Conservation (phyloP, 768 basidiomycete genomes). For the Russula emetica region DNA sequence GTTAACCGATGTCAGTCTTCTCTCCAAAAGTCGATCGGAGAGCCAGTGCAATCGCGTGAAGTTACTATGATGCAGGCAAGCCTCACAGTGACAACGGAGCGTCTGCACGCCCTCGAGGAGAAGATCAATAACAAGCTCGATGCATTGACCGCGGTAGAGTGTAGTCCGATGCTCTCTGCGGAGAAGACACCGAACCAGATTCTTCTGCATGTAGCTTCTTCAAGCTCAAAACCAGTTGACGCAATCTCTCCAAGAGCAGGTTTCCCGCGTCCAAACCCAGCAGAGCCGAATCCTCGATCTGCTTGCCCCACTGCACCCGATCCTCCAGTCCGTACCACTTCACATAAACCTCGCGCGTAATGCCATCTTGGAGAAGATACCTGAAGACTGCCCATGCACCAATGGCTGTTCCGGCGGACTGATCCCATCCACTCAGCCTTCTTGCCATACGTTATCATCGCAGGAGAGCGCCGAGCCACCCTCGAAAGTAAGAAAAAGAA, state of each 20-base stretch:
- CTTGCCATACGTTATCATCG: background rate
- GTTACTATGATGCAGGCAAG: constrained; percentile 26
- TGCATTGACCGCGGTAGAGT: constrained; percentile 22
- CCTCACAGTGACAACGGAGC: constrained; percentile 21
- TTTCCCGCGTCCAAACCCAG: constrained; percentile 43
- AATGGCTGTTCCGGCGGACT: background rate
- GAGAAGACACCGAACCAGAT: background rate
- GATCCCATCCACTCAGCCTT: background rate
- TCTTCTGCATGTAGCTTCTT: constrained; percentile 13
- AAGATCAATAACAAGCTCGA: constrained; percentile 29
- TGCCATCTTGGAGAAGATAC: constrained; percentile 30
- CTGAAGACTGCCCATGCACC: constrained; percentile 12
- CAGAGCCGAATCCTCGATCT: constrained; percentile 52
- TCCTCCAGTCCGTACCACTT: constrained; percentile 54
- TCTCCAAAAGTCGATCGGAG: constrained; percentile 54
- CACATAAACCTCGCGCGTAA: constrained; percentile 44
- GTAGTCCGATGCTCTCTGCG: background rate
- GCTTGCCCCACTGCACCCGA: constrained; percentile 55
- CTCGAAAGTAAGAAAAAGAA: constrained; percentile 9
- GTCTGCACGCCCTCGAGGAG: constrained; percentile 30
- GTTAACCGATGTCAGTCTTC: constrained; percentile 62
- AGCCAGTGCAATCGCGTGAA: constrained; percentile 46
- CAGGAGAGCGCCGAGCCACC: background rate
- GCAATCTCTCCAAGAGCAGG: constrained; percentile 24
- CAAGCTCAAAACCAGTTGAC: constrained; percentile 15